Evolutionary conservation across 108 stramenopile species (phyloP).

Genomic region (Chaetoceros tenuissimus): DNA sequence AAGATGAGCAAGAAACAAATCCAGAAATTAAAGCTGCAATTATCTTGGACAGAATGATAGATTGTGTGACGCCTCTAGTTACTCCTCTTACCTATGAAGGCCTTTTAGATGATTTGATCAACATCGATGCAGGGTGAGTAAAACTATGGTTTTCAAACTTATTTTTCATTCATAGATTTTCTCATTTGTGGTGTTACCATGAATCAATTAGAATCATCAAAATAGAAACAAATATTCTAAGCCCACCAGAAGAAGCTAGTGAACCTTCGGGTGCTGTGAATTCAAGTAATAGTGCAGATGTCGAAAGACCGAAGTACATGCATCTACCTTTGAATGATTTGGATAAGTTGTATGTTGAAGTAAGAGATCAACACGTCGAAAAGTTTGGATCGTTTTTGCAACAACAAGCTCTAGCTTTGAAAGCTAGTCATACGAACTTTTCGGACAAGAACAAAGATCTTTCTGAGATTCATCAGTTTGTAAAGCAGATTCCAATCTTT

Average conservation of each 20-base stretch:
- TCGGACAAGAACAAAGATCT: slow-evolving; percentile 86
- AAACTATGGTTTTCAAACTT: slow-evolving; percentile 1
- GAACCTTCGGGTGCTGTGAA: slow-evolving; percentile 7
- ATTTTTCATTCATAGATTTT: background rate
- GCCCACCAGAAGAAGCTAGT: slow-evolving; percentile 53
- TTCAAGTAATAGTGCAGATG: background rate
- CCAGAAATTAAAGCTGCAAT: slow-evolving; percentile 66
- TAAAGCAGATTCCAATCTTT: slow-evolving; percentile 91
- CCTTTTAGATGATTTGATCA: slow-evolving; percentile 86
- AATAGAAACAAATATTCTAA: slow-evolving; percentile 40
- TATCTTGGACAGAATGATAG: slow-evolving; percentile 83
- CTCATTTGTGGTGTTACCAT: background rate
- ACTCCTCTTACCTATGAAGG: slow-evolving; percentile 97
- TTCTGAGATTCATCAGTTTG: slow-evolving; percentile 93
- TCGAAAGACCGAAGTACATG: slow-evolving; percentile 12
- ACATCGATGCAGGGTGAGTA: slow-evolving; percentile 63
- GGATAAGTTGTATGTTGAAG: slow-evolving; percentile 87
- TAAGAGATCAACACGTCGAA: slow-evolving; percentile 92
- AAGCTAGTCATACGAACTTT: slow-evolving; percentile 86
- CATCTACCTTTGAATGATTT: slow-evolving; percentile 63
- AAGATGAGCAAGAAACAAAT: background rate
- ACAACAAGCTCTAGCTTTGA: slow-evolving; percentile 86
- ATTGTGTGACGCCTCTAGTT: slow-evolving; percentile 88
- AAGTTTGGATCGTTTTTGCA: slow-evolving; percentile 90
- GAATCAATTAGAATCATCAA: slow-evolving; percentile 7